Percentiles rank a stretch among this genome's conserved stretches.
Evolutionary conservation across 176 grass and related monocot species (phyloP).

Genomic region (Saccharum spontaneum): DNA sequence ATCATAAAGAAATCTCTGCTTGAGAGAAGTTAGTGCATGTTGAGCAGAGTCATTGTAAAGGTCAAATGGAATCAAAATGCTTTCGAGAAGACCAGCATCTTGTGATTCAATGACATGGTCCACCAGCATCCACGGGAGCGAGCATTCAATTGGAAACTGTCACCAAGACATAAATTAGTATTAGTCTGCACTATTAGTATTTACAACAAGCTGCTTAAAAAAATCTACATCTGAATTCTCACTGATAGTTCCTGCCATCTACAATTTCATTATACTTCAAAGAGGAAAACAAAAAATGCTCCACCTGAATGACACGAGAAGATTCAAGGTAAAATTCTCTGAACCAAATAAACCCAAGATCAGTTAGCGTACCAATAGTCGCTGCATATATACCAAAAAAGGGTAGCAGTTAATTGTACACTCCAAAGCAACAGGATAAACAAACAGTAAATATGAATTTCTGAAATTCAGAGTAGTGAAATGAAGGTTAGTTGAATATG

Average conservation of each 20-base stretch:
- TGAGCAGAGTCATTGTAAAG: slow-evolving; percentile 99
- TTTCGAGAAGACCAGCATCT: slow-evolving; percentile 97
- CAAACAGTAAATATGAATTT: neutral
- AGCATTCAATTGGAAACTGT: slow-evolving; percentile 98
- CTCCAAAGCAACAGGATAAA: slow-evolving; percentile 11
- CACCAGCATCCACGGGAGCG: slow-evolving; percentile 97
- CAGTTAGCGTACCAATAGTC: slow-evolving; percentile 86
- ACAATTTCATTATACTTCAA: slow-evolving; percentile 29
- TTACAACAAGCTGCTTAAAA: slow-evolving; percentile 21
- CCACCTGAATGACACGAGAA: slow-evolving; percentile 96
- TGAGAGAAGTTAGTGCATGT: slow-evolving; percentile 86
- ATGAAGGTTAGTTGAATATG: neutral
- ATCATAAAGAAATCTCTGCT: slow-evolving; percentile 98
- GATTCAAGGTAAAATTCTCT: slow-evolving; percentile 99
- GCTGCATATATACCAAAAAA: slow-evolving; percentile 67
- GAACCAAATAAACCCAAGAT: slow-evolving; percentile 99
- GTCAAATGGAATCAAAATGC: slow-evolving; percentile 98
- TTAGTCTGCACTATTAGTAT: neutral
- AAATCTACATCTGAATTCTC: slow-evolving; percentile 24
- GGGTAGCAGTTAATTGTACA: slow-evolving; percentile 23
- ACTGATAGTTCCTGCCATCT: slow-evolving; percentile 10
- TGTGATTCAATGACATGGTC: slow-evolving; percentile 81
- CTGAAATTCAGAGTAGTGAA: neutral
- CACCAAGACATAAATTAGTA: slow-evolving; percentile 27
- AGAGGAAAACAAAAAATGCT: slow-evolving; percentile 13